A percentile compares a stretch with the other conserved stretches of the same genome.
Conservation (phyloP, 495 filamentous ascomycete species). For the Xylaria acuta region DNA sequence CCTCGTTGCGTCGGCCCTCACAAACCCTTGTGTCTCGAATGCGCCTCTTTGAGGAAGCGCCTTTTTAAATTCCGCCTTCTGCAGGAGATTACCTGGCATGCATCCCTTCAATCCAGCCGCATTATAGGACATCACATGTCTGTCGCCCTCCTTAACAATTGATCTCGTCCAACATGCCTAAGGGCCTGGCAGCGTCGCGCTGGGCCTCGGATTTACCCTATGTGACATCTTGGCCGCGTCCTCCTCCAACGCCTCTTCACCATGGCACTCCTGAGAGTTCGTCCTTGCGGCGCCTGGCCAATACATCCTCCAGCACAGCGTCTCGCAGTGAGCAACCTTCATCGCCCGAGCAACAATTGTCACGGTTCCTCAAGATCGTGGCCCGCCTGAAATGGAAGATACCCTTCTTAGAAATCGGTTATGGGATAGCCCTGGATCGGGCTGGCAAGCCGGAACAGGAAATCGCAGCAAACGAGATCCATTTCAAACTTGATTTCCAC, state of each 20-base stretch:
- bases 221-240: conserved; percentile 9
- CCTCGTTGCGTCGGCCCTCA: background rate
- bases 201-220: conserved; percentile 19
- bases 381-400: conserved; percentile 66
- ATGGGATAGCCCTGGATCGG: conserved; percentile 52
- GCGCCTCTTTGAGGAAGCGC: background rate
- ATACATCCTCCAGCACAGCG: conserved; percentile 20
- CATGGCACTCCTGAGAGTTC: background rate
- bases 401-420: conserved; percentile 60
- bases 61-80: background rate
- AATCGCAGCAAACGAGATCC: conserved; percentile 56
- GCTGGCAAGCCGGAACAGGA: conserved; percentile 34
- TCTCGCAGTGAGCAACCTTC: conserved; percentile 21
- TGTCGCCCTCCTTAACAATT: background rate
- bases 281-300: background rate
- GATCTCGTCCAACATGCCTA: background rate
- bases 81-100: background rate
- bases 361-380: conserved; percentile 63
- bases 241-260: background rate
- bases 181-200: conserved; percentile 25
- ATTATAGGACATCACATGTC: background rate
- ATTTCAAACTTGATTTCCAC: conserved; percentile 76
- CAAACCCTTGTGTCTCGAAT: background rate
- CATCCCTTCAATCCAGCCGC: background rate
- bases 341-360: conserved; percentile 51